These are phyloP conservation scores for Trichoderma semiorbis DNA, from an alignment of 2,329 filamentous ascomycete genomes.

Conservation along the genomic window DNA sequence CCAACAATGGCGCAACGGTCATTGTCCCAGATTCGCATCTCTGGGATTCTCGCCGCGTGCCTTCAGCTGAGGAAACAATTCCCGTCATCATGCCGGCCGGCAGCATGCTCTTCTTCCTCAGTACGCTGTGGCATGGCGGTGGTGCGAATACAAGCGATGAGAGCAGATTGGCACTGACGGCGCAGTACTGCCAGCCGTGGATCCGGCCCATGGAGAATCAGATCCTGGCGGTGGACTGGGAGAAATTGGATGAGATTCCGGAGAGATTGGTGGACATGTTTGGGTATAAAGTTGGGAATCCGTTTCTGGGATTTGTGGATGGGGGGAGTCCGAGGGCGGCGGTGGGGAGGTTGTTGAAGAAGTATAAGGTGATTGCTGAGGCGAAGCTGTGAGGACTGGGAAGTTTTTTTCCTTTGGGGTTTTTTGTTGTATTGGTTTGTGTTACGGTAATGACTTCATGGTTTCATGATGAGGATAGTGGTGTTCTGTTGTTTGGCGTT, in stretches of 20 bases:
- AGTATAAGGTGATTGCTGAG: slow-evolving; percentile 11
- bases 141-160: slow-evolving; percentile 32
- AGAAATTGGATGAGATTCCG: slow-evolving; percentile 24
- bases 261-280: slow-evolving; percentile 26
- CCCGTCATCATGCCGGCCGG: slow-evolving; percentile 36
- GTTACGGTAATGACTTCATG: neutral
- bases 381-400: neutral
- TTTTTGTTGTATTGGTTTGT: neutral
- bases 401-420: neutral
- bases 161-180: slow-evolving; percentile 34
- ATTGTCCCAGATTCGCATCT: slow-evolving; percentile 35
- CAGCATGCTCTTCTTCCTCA: slow-evolving; percentile 35
- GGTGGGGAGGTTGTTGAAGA: slow-evolving; percentile 20
- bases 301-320: slow-evolving; percentile 25
- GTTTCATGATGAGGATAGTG: neutral
- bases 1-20: slow-evolving; percentile 34
- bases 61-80: slow-evolving; percentile 26
- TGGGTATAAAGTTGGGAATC: slow-evolving; percentile 25
- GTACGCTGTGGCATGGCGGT: slow-evolving; percentile 38
- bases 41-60: slow-evolving; percentile 29
- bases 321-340: slow-evolving; percentile 23
- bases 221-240: slow-evolving; percentile 33
- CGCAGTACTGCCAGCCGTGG: slow-evolving; percentile 42
- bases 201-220: slow-evolving; percentile 38
- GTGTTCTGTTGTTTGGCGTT: neutral